Base-by-base conservation (phyloP, 495 filamentous ascomycete genomes). In the Penicillium nucicola region DNA sequence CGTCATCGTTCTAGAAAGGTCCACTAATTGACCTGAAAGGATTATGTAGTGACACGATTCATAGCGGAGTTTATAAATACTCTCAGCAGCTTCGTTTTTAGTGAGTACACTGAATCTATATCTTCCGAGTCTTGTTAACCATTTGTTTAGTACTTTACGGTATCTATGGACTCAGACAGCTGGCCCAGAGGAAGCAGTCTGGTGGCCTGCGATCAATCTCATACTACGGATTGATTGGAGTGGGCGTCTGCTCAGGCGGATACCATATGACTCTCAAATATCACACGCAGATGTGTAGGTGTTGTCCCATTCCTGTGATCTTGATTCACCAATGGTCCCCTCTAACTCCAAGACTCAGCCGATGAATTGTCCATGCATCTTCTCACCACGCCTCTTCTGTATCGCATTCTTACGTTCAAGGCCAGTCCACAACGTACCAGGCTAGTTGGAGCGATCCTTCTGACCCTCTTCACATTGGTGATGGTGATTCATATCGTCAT, bases 1-100 rank as follows among this genome's bases (percentile, higher is more conserved):
- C 25, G 2, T 5, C 23, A 12, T 4, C 15, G 5, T 23, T 38
- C 14, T 28, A 17, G 10, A 28, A 14, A 22, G 4, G 15, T 33
- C 43, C 34, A 52, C 42, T 42, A 12, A 43, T 23, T 18, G 14
- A 11, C 32, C 18, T 20, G 5, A 32, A 11, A 69, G 61, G 66
- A 69, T 44, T 69, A 66, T 50, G 61, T 57, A 2, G 50, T 66
- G 18, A 66, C 66, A 31, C 58, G 66, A 35, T 69, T 54, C 23
- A 48, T 69, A 12, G 66, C 66, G 15, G 66, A 69, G 42, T 69
- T 69, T n/a, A 66, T 69, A 46, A 69, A 69, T 30, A 66, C 60
- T 12, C 50, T 62, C 25, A 69, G 62, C 40, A 69, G 62, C 40
- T 35, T 57, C 20, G 40, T 59, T 0, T 69, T 61, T 44, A 60